Evolutionary conservation across 164 flowering plant genomes (phyloP).

Genomic region (Sextonia rubra): DNA sequence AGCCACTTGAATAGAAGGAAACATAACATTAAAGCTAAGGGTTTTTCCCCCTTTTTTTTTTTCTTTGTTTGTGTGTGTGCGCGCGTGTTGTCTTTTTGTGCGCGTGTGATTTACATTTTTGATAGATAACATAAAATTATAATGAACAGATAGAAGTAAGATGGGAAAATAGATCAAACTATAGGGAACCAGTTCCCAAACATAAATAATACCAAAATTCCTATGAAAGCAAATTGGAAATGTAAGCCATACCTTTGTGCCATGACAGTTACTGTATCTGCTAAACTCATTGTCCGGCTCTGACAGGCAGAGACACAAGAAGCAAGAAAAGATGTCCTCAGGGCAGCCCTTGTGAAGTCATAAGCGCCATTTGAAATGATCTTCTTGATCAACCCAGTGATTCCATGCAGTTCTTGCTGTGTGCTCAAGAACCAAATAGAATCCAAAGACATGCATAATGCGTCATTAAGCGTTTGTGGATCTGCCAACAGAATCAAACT

Average conservation of each 20-base stretch:
- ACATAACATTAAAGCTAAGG: neutral
- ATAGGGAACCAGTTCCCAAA: neutral
- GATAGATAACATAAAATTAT: too few relatives aligned
- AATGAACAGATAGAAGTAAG: neutral
- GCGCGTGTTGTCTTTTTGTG: neutral
- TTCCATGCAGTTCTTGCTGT: slow-evolving; percentile 57
- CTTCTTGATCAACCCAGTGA: slow-evolving; percentile 71
- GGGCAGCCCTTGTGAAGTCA: slow-evolving; percentile 92
- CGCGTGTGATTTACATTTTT: neutral
- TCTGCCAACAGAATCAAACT: slow-evolving; percentile 71
- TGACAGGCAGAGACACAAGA: slow-evolving; percentile 97
- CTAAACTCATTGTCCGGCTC: slow-evolving; percentile 77
- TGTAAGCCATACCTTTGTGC: slow-evolving; percentile 63
- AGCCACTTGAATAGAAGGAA: neutral
- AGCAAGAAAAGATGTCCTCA: slow-evolving; percentile 92
- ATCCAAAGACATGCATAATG: slow-evolving; percentile 80
- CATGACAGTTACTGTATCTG: slow-evolving; percentile 90
- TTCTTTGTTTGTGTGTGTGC: too few relatives aligned
- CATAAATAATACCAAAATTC: neutral
- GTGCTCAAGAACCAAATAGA: slow-evolving; percentile 84
- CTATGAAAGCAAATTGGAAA: neutral
- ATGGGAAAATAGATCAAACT: neutral
- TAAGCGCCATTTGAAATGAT: slow-evolving; percentile 74
- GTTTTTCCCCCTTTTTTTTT: neutral
- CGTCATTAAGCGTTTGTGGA: slow-evolving; percentile 82